Evolutionary conservation across 495 filamentous ascomycete species (phyloP), one percentile per base, ranked within the genome.

Genomic region (Xylaria acuta): DNA sequence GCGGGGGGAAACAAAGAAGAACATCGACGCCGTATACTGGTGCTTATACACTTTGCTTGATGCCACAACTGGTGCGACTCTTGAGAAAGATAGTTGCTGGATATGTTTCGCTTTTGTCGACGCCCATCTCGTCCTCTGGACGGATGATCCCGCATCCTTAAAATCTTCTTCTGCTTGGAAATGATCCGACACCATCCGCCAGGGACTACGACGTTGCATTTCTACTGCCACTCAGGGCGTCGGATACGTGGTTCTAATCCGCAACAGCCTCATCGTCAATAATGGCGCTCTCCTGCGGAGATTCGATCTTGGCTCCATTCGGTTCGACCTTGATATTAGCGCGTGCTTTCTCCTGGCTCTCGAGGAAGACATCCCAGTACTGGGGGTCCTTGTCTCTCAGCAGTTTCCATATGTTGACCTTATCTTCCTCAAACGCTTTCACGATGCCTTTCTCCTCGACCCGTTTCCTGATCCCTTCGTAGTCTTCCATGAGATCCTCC

Each of bases 331-430:
- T 76, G 25, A 84, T 77, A 73, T 93, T 93, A 53, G 86, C 86
- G 75, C 88, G 85, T 5, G 91, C 90, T 63, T 89, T 88, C 72
- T 90, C 87, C 77, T 92, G 91, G 25, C 87, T 88, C 77, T 93
- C 88, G 53, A 88, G 87, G 81, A 92, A 93, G 32, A 80, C 81
- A 65, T 87, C 86, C 84, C 91, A 93, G 67, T 87, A 82, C 75
- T 87, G 85, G 0, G 86, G 86, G 49, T 93, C 90, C 47, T 85
- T 82, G 40, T 84, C 84, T 49, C 88, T 84, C 60, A 90, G 78
- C 77, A 82, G 82, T 38, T 76, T 76, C 3, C 83, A 64, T 20
- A 89, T 86, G 20, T 85, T 88, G 27, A 84, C 86, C 56, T 79
- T 83, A 51, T 86, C 77, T 74, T 90, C 86, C 70, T 88, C 82